phyloP scores from a whole-genome alignment of 768 basidiomycete genomes.

The Suillus subluteus region DNA sequence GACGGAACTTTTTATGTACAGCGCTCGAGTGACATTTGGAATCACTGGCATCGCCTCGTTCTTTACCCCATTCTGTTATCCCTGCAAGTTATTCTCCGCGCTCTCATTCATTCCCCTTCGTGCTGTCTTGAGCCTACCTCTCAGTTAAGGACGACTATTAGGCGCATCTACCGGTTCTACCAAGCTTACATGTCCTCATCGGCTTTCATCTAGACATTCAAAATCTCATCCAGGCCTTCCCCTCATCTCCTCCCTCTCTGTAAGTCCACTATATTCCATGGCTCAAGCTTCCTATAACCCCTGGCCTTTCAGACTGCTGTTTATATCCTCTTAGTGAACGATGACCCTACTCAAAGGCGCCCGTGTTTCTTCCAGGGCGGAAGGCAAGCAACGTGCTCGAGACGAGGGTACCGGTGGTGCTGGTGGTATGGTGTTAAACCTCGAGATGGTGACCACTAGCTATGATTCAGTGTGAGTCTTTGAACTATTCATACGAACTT shows the following conservation, averaged over 20 bases:
- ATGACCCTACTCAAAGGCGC: constrained; percentile 5
- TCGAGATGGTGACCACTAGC: constrained; percentile 57
- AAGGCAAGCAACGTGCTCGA: constrained; percentile 20
- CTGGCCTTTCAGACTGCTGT: constrained; percentile 5
- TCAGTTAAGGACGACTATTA: neutral
- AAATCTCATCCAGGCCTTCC: neutral
- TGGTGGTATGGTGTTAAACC: constrained; percentile 59
- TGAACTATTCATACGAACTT: neutral
- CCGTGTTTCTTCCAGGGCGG: constrained; percentile 10
- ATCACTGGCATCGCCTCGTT: neutral
- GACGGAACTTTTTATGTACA: constrained; percentile 12
- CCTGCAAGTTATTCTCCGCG: neutral
- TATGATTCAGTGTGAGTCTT: constrained; percentile 62
- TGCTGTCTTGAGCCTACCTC: neutral
- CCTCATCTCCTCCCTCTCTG: neutral
- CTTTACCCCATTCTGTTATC: neutral
- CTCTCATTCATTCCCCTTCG: neutral
- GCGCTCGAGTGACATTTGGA: neutral
- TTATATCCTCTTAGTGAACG: neutral
- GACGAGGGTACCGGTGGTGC: constrained; percentile 50
- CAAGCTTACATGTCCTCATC: constrained; percentile 10
- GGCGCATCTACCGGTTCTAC: neutral
- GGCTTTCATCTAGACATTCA: constrained; percentile 5
- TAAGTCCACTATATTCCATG: neutral
- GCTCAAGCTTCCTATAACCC: neutral